Conservation (phyloP, 352 stramenopile genomes). For the Globisporangium irregulare region DNA sequence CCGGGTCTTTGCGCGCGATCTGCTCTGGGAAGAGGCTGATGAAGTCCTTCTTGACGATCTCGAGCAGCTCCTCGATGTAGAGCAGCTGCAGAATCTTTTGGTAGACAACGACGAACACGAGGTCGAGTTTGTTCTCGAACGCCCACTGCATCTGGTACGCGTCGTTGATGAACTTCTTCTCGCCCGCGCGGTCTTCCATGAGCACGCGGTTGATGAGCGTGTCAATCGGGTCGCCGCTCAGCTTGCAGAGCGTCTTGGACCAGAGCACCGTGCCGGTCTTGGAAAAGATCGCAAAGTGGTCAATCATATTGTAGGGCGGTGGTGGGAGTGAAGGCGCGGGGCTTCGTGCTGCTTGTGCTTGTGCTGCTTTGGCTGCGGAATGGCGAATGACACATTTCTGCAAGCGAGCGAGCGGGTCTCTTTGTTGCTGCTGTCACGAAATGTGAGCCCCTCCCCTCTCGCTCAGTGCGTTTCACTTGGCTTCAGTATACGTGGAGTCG, state of each 20-base stretch:
- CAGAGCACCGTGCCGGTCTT: constrained; percentile 90
- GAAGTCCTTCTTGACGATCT: constrained; percentile 86
- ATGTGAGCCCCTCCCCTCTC: constrained; percentile 4
- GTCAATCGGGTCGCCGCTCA: constrained; percentile 84
- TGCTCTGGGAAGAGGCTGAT: constrained; percentile 67
- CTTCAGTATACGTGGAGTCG: neutral
- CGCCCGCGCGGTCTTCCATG: constrained; percentile 85
- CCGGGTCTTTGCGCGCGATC: constrained; percentile 68
- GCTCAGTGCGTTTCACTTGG: constrained; percentile 7
- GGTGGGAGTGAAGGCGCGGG: neutral
- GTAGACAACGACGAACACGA: constrained; percentile 92
- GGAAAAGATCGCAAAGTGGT: constrained; percentile 92
- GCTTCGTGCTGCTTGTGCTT: neutral
- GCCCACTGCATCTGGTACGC: constrained; percentile 89
- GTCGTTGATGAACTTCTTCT: constrained; percentile 84
- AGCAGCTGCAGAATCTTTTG: constrained; percentile 90
- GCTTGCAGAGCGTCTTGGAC: constrained; percentile 85
- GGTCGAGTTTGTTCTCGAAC: constrained; percentile 90
- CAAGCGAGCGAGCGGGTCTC: neutral
- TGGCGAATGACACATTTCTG: neutral
- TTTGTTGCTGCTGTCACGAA: constrained; percentile 5
- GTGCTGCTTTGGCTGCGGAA: neutral
- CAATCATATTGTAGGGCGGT: constrained; percentile 66
- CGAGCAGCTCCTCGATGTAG: constrained; percentile 91
- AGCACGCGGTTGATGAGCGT: constrained; percentile 88